Percentiles rank a stretch among this genome's conserved stretches.
phyloP scores from a whole-genome alignment of 768 basidiomycete species.

The Leucocoprinus leucothites region DNA sequence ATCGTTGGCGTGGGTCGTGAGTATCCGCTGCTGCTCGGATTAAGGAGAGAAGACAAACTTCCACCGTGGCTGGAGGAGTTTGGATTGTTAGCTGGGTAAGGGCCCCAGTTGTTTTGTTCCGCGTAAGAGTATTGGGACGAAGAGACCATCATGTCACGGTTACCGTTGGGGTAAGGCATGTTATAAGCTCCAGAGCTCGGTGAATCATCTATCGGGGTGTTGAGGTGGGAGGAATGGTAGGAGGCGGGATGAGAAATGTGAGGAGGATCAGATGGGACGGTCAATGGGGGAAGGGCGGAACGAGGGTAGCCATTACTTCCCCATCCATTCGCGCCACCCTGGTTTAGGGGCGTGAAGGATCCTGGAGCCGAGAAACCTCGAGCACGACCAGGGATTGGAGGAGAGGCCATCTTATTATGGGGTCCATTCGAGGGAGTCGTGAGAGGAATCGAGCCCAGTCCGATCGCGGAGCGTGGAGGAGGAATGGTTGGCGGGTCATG shows the following conservation, averaged over 20 bases:
- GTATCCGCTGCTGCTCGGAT: constrained; percentile 60
- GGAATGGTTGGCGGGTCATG: constrained; percentile 69
- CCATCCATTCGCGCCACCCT: constrained; percentile 57
- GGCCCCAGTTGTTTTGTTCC: constrained; percentile 52
- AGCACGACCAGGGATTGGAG: constrained; percentile 48
- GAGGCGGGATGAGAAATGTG: constrained; percentile 50
- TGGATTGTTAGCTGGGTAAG: constrained; percentile 45
- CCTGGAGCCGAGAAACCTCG: constrained; percentile 85
- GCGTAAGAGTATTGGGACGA: constrained; percentile 53
- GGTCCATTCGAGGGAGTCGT: constrained; percentile 49
- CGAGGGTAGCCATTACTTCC: constrained; percentile 50
- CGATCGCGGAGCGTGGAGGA: constrained; percentile 74
- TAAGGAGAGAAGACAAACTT: constrained; percentile 74
- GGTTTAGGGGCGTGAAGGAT: constrained; percentile 70
- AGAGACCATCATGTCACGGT: constrained; percentile 43
- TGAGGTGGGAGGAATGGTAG: constrained; percentile 60
- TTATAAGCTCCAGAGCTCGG: constrained; percentile 45
- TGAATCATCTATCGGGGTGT: constrained; percentile 66
- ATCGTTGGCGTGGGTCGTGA: constrained; percentile 66
- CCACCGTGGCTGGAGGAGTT: constrained; percentile 63
- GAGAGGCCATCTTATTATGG: constrained; percentile 36
- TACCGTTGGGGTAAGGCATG: constrained; percentile 41
- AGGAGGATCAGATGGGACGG: constrained; percentile 74
- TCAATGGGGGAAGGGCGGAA: constrained; percentile 73
- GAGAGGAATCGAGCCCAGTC: constrained; percentile 66